Conservation (phyloP, 345 rosid species). For the Populus euphratica region DNA sequence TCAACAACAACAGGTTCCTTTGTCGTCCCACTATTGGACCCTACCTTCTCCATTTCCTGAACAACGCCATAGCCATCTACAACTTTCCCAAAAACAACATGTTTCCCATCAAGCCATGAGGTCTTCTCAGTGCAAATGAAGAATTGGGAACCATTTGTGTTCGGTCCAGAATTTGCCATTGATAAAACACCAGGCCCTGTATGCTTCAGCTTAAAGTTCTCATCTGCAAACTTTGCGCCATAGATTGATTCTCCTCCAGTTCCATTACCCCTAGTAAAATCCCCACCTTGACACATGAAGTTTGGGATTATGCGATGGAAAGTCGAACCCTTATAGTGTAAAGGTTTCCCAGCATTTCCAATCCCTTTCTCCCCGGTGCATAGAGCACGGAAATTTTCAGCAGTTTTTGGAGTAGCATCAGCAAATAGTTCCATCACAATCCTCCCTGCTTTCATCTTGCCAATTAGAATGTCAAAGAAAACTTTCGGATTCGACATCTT, state of each 20-base stretch:
- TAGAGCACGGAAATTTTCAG: conserved; percentile 71
- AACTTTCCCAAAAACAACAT: conserved; percentile 82
- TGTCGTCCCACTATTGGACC: conserved; percentile 48
- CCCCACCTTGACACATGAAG: conserved; percentile 96
- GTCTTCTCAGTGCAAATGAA: conserved; percentile 80
- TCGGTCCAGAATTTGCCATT: conserved; percentile 76
- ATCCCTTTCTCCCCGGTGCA: conserved; percentile 82
- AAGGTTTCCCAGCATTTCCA: conserved; percentile 51
- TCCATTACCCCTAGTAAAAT: conserved; percentile 75
- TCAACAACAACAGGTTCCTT: conserved; percentile 55
- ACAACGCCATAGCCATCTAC: conserved; percentile 72
- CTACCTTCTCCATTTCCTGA: conserved; percentile 66
- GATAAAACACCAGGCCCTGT: conserved; percentile 66
- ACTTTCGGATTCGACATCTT: conserved; percentile 69
- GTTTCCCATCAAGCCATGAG: conserved; percentile 82
- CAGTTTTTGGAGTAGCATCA: conserved; percentile 66
- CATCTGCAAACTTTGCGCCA: conserved; percentile 64
- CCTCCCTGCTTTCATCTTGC: conserved; percentile 59
- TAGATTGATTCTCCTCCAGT: conserved; percentile 85
- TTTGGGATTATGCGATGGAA: conserved; percentile 84
- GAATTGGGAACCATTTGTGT: conserved; percentile 84
- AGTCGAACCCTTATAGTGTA: conserved; percentile 72
- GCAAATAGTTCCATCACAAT: conserved; percentile 81
- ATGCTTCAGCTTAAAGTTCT: conserved; percentile 78
- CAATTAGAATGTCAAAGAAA: conserved; percentile 67